A percentile compares a stretch with the other conserved stretches of the same genome.
phyloP scores from a whole-genome alignment of 257 asterid genomes.

The Striga asiatica region DNA sequence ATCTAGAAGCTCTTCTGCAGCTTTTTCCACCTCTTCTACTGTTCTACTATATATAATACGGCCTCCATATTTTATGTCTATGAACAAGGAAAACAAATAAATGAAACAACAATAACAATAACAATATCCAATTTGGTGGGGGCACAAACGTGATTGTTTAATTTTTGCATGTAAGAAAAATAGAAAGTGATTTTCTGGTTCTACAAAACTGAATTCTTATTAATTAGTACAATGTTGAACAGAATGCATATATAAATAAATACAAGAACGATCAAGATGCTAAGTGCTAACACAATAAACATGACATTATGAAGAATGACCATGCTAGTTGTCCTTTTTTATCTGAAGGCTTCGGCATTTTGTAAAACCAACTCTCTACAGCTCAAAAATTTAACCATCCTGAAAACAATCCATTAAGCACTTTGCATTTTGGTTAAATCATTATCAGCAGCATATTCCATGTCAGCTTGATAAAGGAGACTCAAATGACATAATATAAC shows the following conservation, averaged over 20 bases:
- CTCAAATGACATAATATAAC: neutral
- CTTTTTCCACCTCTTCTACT: slow-evolving; percentile 60
- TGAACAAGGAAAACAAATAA: slow-evolving; percentile 9
- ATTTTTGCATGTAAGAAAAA: neutral
- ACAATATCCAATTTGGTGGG: neutral
- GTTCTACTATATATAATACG: slow-evolving; percentile 59
- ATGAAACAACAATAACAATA: neutral
- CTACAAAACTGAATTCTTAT: neutral
- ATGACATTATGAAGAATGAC: neutral
- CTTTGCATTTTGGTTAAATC: neutral
- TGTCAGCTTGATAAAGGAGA: neutral
- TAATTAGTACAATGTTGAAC: neutral
- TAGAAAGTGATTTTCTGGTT: neutral
- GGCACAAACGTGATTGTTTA: neutral
- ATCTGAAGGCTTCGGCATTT: neutral
- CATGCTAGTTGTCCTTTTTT: neutral
- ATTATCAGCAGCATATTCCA: neutral
- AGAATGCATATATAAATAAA: neutral
- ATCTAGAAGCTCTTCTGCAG: slow-evolving; percentile 61
- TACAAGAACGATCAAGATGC: neutral
- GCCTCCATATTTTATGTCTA: slow-evolving; percentile 61
- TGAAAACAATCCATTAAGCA: neutral
- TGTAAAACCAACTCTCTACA: neutral
- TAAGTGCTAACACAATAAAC: neutral
- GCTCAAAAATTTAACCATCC: neutral